A percentile compares a stretch with the other conserved stretches of the same genome.
These are phyloP conservation scores for Metschnikowia bowlesiae DNA, from an alignment of 805 yeast species.

Conservation along the genomic window DNA sequence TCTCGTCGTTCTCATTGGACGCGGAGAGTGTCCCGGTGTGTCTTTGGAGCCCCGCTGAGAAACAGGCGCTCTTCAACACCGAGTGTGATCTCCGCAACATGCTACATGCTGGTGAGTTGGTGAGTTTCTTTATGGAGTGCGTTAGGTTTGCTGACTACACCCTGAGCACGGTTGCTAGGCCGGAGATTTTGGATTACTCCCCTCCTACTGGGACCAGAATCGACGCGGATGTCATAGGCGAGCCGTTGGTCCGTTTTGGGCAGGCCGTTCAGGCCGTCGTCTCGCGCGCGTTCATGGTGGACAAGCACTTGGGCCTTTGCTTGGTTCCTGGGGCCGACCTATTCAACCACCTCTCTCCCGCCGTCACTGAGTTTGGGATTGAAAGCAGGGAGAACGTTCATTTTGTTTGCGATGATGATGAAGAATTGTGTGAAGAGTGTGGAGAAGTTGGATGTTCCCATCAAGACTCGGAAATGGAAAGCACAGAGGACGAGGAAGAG, in stretches of 20 bases:
- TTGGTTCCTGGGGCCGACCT: conserved; percentile 90
- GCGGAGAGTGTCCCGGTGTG: conserved; percentile 51
- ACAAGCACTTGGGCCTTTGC: conserved; percentile 66
- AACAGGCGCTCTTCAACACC: conserved; percentile 50
- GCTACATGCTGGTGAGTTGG: conserved; percentile 44
- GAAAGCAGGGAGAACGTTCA: conserved; percentile 46
- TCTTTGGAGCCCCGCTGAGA: conserved; percentile 55
- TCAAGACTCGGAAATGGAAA: conserved; percentile 9
- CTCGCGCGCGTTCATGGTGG: conserved; percentile 79
- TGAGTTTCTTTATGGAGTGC: conserved; percentile 36
- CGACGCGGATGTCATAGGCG: conserved; percentile 6
- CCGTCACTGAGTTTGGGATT: conserved; percentile 9
- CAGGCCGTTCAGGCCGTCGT: conserved; percentile 58
- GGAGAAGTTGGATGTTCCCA: conserved; percentile 18
- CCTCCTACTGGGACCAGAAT: neutral
- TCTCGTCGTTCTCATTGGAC: conserved; percentile 46
- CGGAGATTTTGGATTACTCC: conserved; percentile 27
- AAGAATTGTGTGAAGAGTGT: conserved; percentile 14
- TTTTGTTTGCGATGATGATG: conserved; percentile 23
- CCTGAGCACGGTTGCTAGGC: conserved; percentile 27
- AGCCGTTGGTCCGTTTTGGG: conserved; percentile 46
- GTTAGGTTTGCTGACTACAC: conserved; percentile 37
- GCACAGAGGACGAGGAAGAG: conserved; percentile 8
- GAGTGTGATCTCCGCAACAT: conserved; percentile 60
- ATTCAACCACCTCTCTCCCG: conserved; percentile 64